Evolutionary conservation across 192 early-diverging fungal genomes (phyloP), one percentile per base, ranked within the genome.

Genomic region (Coemansia sp.): DNA sequence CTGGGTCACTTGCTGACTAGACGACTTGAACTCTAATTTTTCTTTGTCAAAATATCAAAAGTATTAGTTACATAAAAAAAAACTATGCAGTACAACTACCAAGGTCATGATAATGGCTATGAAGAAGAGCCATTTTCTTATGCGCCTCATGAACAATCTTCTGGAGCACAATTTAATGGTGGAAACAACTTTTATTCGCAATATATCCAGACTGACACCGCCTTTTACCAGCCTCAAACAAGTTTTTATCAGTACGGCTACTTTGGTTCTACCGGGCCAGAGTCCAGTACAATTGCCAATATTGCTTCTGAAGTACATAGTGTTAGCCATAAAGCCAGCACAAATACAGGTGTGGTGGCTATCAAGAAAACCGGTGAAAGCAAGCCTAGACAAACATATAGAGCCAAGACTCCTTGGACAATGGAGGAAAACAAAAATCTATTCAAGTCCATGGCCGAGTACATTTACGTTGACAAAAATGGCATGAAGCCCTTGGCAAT

Each of bases 391-490:
- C 58, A 33, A 28, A 11, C 34, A 3, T 60, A 66, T 9, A 69
- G 74, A 15, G 59, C 79, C 2, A 82, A 82, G 64, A 82, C 79
- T 1, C 71, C 74, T 0, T 82, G 79, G 79, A 74, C 74, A 9
- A 20, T 52, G 0, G 72, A 76, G 0, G 71, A 77, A 32, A 82
- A 76, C 71, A 41, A 36, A 20, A 61, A 35, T 18, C 18, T 82
- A n/a, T 82, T 82, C 61, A 61, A 72, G 2, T 58, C 62, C 6
- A 73, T 82, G 79, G 79, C 79, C 39, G 79, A 82, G 75, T 82
- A 82, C 70, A 82, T 76, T 5, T 76, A 77, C 32, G 69, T 77
- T 22, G 75, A 82, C 65, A 70, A 74, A 58, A 36, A 66, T 12
- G 79, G 79, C 12, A 54, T 82, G n/a, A 71, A 68, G 62, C 79